Evolutionary conservation across 805 yeast genomes (phyloP).

Genomic region (Naumovozyma baii): DNA sequence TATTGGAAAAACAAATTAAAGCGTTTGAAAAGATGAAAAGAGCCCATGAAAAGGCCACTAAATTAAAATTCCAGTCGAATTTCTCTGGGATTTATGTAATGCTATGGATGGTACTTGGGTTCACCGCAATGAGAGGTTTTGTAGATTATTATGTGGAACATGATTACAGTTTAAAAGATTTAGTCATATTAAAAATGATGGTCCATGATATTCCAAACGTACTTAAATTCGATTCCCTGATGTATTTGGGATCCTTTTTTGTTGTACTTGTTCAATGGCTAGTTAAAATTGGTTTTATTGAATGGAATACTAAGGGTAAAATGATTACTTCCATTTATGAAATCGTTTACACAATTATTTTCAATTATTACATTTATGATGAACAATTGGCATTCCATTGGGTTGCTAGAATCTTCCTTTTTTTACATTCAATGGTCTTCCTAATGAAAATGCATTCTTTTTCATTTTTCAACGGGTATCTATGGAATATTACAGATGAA

Average conservation of each 20-base stretch:
- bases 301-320: conserved; percentile 63
- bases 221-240: conserved; percentile 57
- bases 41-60: conserved; percentile 1
- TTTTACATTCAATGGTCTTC: conserved; percentile 75
- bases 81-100: conserved; percentile 77
- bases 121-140: conserved; percentile 43
- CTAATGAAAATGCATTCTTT: conserved; percentile 95
- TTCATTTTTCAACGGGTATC: conserved; percentile 83
- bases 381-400: conserved; percentile 49
- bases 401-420: conserved; percentile 81
- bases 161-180: conserved; percentile 32
- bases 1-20: conserved; percentile 20
- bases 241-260: conserved; percentile 63
- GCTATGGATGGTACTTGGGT: conserved; percentile 61
- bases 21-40: conserved; percentile 9
- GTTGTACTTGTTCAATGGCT: conserved; percentile 49
- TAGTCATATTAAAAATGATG: conserved; percentile 50
- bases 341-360: conserved; percentile 40
- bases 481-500: conserved; percentile 57
- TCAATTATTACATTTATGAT: conserved; percentile 42
- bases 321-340: conserved; percentile 49
- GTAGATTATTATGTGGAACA: conserved; percentile 42
- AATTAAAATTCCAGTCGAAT: conserved; percentile 4
- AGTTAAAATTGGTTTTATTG: conserved; percentile 36
- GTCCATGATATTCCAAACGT: conserved; percentile 50